Conservation (phyloP, 768 basidiomycete genomes). For the Suillus alpinus region DNA sequence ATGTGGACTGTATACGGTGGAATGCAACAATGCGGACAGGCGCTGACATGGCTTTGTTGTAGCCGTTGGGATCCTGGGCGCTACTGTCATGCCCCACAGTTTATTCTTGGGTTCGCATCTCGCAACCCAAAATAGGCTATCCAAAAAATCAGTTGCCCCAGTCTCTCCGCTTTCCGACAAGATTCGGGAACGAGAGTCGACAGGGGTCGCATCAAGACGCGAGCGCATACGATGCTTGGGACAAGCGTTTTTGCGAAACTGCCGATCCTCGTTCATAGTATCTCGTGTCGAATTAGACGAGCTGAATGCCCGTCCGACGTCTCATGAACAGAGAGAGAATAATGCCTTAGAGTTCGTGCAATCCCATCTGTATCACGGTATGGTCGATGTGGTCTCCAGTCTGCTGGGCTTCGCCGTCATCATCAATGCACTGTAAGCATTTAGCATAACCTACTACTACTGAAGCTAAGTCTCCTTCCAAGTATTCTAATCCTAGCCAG, state of each 20-base stretch:
- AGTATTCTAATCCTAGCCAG: conserved; percentile 82
- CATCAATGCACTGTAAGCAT: conserved; percentile 75
- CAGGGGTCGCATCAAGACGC: neutral
- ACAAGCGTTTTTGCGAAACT: neutral
- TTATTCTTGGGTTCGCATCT: conserved; percentile 87
- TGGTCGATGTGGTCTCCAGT: conserved; percentile 62
- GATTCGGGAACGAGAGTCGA: neutral
- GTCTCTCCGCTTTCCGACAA: neutral
- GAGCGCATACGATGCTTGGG: neutral
- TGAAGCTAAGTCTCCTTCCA: neutral
- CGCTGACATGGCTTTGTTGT: conserved; percentile 12
- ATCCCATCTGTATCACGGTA: conserved; percentile 63
- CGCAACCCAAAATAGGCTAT: conserved; percentile 75
- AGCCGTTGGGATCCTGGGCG: conserved; percentile 74
- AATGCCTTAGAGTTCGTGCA: conserved; percentile 52
- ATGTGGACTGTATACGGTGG: conserved; percentile 15
- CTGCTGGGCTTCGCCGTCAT: conserved; percentile 83
- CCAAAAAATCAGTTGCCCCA: conserved; percentile 27
- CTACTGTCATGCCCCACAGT: conserved; percentile 91
- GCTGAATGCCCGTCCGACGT: conserved; percentile 29
- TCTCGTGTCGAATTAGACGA: conserved; percentile 18
- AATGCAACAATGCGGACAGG: conserved; percentile 9
- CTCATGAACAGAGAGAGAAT: conserved; percentile 56
- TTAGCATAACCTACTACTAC: neutral
- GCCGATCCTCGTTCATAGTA: conserved; percentile 22